Evolutionary conservation across 179 eudicot species (phyloP).

Genomic region (Monotropa hypopitys): DNA sequence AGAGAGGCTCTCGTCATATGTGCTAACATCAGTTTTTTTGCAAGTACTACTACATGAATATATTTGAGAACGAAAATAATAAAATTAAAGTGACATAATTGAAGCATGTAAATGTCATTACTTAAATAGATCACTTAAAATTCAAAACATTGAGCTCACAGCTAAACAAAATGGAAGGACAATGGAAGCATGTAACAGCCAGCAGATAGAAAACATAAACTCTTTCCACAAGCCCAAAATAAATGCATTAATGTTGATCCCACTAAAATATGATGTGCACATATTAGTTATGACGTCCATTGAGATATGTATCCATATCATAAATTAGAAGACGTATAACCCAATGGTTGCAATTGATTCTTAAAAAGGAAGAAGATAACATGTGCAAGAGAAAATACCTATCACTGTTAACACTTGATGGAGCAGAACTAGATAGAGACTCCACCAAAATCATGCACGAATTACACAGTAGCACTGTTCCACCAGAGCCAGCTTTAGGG

Average conservation of each 20-base stretch:
- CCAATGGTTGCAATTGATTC: not conserved
- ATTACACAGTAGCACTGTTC: slow-evolving; percentile 27
- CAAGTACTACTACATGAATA: no score
- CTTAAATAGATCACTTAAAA: no score
- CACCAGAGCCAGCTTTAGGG: slow-evolving; percentile 30
- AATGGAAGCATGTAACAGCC: not conserved
- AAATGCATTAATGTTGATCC: no score
- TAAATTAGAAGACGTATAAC: not conserved
- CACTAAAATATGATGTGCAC: not conserved
- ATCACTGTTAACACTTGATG: slow-evolving; percentile 13
- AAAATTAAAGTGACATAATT: no score
- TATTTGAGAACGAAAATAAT: no score
- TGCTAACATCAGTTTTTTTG: not conserved
- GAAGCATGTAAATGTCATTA: no score
- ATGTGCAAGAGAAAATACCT: slow-evolving; percentile 27
- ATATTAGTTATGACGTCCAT: not conserved
- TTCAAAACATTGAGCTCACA: no score
- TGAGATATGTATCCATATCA: not conserved
- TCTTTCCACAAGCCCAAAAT: not conserved
- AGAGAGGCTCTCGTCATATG: not conserved
- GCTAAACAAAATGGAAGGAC: not conserved
- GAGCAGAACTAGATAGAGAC: slow-evolving; percentile 20
- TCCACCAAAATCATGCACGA: slow-evolving; percentile 26
- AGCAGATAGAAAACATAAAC: not conserved
- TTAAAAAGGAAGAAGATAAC: not conserved